Percentiles rank a stretch among this genome's conserved stretches.
These are phyloP conservation scores for Buxus sempervirens DNA, from an alignment of 164 flowering plant genomes.

Conservation along the genomic window DNA sequence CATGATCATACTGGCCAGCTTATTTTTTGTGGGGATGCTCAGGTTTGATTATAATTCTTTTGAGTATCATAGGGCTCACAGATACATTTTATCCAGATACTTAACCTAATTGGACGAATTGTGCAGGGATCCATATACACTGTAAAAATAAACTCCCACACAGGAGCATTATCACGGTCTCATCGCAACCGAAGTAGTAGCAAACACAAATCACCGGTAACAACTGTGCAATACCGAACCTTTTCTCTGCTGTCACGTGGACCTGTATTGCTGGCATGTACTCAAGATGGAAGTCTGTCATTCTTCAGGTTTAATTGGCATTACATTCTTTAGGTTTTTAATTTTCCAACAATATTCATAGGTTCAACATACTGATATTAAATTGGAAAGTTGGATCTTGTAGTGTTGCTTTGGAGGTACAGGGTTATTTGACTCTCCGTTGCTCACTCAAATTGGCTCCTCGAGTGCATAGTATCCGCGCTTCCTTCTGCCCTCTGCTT, in stretches of 20 bases:
- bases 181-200: slow-evolving; percentile 60
- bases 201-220: slow-evolving; percentile 65
- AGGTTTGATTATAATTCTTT: slow-evolving; percentile 35
- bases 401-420: slow-evolving; percentile 78
- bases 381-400: slow-evolving; percentile 17
- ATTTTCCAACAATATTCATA: background rate
- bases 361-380: slow-evolving; percentile 1
- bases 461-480: slow-evolving; percentile 71
- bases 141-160: slow-evolving; percentile 63
- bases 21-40: slow-evolving; percentile 87
- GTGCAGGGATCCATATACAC: slow-evolving; percentile 74
- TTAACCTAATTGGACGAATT: slow-evolving; percentile 10
- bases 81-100: background rate
- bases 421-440: slow-evolving; percentile 88
- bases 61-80: background rate
- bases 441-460: slow-evolving; percentile 90
- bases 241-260: slow-evolving; percentile 88
- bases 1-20: slow-evolving; percentile 96
- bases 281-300: slow-evolving; percentile 81
- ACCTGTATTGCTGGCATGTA: slow-evolving; percentile 80
- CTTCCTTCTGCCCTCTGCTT: slow-evolving; percentile 93
- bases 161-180: slow-evolving; percentile 67
- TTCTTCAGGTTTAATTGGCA: slow-evolving; percentile 66
- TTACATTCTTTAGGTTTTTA: slow-evolving; percentile 2
- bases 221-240: slow-evolving; percentile 87